Evolutionary conservation across 2,329 filamentous ascomycete species (phyloP), one percentile per base, ranked within the genome.

Genomic region (Colletotrichum euphorbiae): DNA sequence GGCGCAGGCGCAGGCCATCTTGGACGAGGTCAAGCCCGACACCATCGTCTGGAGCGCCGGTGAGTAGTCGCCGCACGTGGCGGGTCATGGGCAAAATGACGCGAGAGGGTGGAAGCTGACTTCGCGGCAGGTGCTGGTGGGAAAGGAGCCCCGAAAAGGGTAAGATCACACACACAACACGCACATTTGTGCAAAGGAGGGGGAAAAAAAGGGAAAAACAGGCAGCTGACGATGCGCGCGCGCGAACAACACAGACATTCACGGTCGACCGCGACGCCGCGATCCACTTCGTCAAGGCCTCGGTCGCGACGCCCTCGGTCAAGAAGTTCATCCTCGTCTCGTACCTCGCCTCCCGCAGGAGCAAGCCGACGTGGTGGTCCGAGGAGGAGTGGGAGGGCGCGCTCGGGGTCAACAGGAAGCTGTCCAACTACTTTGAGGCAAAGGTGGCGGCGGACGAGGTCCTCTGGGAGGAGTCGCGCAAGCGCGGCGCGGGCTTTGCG

Each of bases 1-100:
- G 56, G 81, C 80, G 0, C 86, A 91, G 70, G 92, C 91, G 1
- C 82, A 86, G 72, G 81, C 79, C 42, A 85, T 94, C 65, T 77
- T 95, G 43, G 82, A 87, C 70, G 81, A 84, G 72, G 86, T 89
- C 19, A 84, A 85, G 76, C 82, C 87, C 2, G 89, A 92, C 76
- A 91, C 89, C 76, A 83, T 92, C 33, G 85, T 91, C 70, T 93
- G 88, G 87, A 88, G 85, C 71, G 90, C 90, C 17, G 90, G 89
- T 88, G 76, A 48, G 81, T 74, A n/a, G 3, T 8, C 2, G 15
- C 15, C 17, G 7, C 38, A 4, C 15, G 28, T 9, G 21, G 4
- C 50, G 57, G 50, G 57, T 56, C 57, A 46, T 36, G 63, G 21
- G 6, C 1, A 8, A 8, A 51, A n/a, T 33, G 7, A 12, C 19